Base-by-base conservation (phyloP, 1,284 basidiomycete genomes). In the Boletus subluridellus region DNA sequence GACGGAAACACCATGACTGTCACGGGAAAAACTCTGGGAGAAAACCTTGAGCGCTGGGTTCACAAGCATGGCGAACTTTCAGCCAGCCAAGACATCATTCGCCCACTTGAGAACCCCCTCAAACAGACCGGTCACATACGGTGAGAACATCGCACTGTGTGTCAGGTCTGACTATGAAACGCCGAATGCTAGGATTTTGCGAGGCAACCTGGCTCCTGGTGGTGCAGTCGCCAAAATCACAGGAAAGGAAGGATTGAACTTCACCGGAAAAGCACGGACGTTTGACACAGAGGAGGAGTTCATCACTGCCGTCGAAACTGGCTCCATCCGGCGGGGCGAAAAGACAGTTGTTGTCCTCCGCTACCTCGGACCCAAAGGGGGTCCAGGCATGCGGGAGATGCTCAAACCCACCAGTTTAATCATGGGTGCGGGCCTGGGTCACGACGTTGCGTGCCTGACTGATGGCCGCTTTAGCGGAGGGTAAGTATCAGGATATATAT, bases 301-400 rank as follows among this genome's bases (percentile, higher is more conserved):
- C 65, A 81, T 89, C 61, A 80, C 82, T 61, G 94, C 93, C 15
- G 89, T 95, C 52, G 90, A 92, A 69, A 82, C 77, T 58, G 90
- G 90, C 41, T 82, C 83, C 15, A 89, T 95, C 76, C 89, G 87
- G 72, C 85, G 87, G 70, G 92, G 92, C 12, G 90, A 93, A 76
- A 94, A 94, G 80, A 93, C 90, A 0, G 91, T 95, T n/a, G 88
- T 89, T 59, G 87, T 95, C 55, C 80, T 95, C 67, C 82, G 94
- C 51, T 95, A 95, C 71, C 84, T 95, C 62, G 93, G 93, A 49
- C 93, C 93, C 42, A 89, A 90, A 75, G 94, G 93, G 59, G 94
- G 93, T 55, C 94, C 93, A 48, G 92, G 94, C 54, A 95, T 95
- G 93, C 94, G 92, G 48, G 93, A 95, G 77, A 95, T 95, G 94